Conservation (phyloP, 164 flowering plant genomes). For the Chimonanthus salicifolius region DNA sequence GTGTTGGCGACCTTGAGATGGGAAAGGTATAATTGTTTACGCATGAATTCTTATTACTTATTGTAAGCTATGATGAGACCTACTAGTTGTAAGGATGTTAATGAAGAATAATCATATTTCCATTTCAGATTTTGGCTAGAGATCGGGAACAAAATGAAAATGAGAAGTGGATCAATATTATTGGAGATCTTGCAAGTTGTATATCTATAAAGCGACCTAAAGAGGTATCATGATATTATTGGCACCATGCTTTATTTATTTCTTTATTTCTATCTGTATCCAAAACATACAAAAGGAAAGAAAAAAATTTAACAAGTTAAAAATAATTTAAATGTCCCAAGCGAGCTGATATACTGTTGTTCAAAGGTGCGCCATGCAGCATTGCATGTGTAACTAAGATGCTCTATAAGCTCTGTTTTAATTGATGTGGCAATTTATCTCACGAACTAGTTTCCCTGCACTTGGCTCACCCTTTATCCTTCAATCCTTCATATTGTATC, state of each 20-base stretch:
- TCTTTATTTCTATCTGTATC: background rate
- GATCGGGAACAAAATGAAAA: constrained; percentile 70
- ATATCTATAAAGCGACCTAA: constrained; percentile 91
- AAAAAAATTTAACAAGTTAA: too few species aligned
- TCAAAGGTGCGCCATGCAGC: too few species aligned
- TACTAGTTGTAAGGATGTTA: background rate
- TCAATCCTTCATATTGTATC: too few species aligned
- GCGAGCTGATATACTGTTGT: too few species aligned
- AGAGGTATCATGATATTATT: constrained; percentile 52
- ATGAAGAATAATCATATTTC: background rate
- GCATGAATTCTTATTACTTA: background rate
- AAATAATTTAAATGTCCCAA: too few species aligned
- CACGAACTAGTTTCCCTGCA: too few species aligned
- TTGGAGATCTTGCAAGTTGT: constrained; percentile 84
- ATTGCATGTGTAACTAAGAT: too few species aligned
- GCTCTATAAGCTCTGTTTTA: too few species aligned
- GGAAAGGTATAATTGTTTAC: constrained; percentile 63
- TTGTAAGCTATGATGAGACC: background rate
- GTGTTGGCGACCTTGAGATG: constrained; percentile 99
- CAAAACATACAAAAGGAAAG: background rate
- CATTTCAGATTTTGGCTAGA: constrained; percentile 72
- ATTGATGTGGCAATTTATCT: too few species aligned
- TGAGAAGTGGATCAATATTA: constrained; percentile 83
- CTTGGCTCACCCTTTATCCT: too few species aligned
- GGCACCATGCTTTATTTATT: background rate